phyloP scores from a whole-genome alignment of 495 filamentous ascomycete genomes.

The Aspergillus diversus region DNA sequence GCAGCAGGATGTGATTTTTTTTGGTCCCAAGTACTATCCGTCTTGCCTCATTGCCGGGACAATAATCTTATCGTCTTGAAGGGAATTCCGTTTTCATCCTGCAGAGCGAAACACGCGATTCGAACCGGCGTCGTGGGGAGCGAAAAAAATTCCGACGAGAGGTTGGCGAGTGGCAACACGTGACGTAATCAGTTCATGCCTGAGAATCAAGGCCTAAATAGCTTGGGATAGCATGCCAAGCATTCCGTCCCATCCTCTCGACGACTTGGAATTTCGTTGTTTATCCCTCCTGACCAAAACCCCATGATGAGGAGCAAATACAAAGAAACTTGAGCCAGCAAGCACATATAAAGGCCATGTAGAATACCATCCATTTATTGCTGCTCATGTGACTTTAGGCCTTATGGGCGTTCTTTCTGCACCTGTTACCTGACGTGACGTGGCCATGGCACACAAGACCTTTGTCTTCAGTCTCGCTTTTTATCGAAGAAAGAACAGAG shows the following conservation, averaged over 20 bases:
- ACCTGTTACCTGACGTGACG: constrained; percentile 7
- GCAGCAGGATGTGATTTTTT: constrained; percentile 3
- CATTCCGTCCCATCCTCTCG: neutral
- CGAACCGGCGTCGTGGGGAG: constrained; percentile 38
- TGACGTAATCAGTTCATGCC: constrained; percentile 12
- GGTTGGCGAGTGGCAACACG: constrained; percentile 17
- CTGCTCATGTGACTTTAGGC: neutral
- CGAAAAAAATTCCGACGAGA: constrained; percentile 15
- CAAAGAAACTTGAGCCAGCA: too few relatives aligned
- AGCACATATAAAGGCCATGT: too few relatives aligned
- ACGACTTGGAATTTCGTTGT: neutral
- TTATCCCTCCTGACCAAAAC: neutral
- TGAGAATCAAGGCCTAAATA: neutral
- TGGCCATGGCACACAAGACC: neutral
- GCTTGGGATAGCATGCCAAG: neutral
- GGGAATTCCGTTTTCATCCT: constrained; percentile 7
- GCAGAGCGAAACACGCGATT: constrained; percentile 35
- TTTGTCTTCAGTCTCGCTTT: neutral
- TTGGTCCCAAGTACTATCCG: neutral
- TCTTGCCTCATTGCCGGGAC: constrained; percentile 16
- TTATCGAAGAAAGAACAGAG: neutral
- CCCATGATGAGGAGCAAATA: neutral
- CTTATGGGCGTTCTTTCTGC: neutral
- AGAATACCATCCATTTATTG: too few relatives aligned
- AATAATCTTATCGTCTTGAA: constrained; percentile 8